phyloP scores from a whole-genome alignment of 2,329 filamentous ascomycete genomes.

The Mycosphaerella arachidis region DNA sequence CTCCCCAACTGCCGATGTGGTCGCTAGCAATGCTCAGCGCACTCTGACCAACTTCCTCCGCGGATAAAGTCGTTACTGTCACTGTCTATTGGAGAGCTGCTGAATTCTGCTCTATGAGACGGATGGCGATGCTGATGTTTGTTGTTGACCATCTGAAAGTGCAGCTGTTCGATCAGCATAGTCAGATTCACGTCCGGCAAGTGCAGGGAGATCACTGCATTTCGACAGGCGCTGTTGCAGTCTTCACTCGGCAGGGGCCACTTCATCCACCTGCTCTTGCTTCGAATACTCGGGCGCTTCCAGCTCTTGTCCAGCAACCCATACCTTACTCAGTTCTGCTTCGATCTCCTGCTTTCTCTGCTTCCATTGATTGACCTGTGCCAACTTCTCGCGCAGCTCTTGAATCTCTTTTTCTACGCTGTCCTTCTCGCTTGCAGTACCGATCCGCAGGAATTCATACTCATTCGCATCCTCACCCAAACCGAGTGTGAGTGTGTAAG shows the following conservation, averaged over 20 bases:
- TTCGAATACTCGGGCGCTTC: conserved; percentile 17
- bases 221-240: background rate
- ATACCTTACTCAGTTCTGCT: conserved; percentile 65
- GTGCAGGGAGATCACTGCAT: background rate
- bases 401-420: conserved; percentile 86
- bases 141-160: background rate
- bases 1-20: background rate
- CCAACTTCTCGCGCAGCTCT: conserved; percentile 73
- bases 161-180: background rate
- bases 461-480: conserved; percentile 74
- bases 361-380: conserved; percentile 82
- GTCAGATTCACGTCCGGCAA: background rate
- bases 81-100: too few species aligned
- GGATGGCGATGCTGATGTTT: too few species aligned
- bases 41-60: background rate
- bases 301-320: conserved; percentile 45
- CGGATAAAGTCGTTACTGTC: too few species aligned
- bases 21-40: background rate
- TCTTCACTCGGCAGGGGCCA: background rate
- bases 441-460: conserved; percentile 92
- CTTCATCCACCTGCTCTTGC: background rate
- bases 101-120: too few species aligned
- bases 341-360: conserved; percentile 74
- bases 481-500: conserved; percentile 80
- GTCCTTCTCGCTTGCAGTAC: conserved; percentile 87